Evolutionary conservation across 768 basidiomycete genomes (phyloP).

Genomic region (Royoungia palumana): DNA sequence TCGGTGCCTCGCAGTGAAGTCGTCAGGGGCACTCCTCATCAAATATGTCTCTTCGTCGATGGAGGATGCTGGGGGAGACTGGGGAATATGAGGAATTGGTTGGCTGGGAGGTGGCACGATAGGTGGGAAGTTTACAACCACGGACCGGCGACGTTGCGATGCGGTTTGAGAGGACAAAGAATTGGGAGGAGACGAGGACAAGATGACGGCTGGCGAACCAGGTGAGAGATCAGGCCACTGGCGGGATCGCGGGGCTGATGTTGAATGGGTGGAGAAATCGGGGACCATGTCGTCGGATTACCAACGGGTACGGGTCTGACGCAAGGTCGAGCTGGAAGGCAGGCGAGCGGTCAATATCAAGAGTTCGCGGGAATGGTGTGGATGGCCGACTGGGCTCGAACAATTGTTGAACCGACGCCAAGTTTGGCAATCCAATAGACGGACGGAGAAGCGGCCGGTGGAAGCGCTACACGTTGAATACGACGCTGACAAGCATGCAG

Average conservation of each 20-base stretch:
- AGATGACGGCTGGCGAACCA: conserved; percentile 21
- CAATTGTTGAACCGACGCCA: conserved; percentile 13
- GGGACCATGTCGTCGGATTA: conserved; percentile 24
- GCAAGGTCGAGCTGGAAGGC: not conserved
- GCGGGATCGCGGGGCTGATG: conserved; percentile 27
- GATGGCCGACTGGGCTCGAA: not conserved
- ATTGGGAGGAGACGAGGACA: conserved; percentile 32
- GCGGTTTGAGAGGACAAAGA: conserved; percentile 27
- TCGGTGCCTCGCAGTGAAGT: conserved; percentile 31
- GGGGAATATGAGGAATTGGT: conserved; percentile 69
- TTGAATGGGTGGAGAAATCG: conserved; percentile 30
- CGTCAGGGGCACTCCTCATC: conserved; percentile 25
- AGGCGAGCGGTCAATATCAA: not conserved
- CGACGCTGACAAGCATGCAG: conserved; percentile 10
- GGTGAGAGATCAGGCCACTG: conserved; percentile 33
- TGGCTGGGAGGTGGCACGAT: conserved; percentile 69
- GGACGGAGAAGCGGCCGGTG: not conserved
- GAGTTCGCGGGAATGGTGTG: conserved; percentile 3
- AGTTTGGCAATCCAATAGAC: conserved; percentile 14
- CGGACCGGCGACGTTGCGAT: conserved; percentile 62
- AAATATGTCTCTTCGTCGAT: conserved; percentile 21
- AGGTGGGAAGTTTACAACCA: conserved; percentile 59
- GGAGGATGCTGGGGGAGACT: conserved; percentile 19
- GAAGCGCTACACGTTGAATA: conserved; percentile 10
- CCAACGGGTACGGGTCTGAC: not conserved